Evolutionary conservation across 1,284 basidiomycete genomes (phyloP).

Genomic region (Ustilago esculenta): DNA sequence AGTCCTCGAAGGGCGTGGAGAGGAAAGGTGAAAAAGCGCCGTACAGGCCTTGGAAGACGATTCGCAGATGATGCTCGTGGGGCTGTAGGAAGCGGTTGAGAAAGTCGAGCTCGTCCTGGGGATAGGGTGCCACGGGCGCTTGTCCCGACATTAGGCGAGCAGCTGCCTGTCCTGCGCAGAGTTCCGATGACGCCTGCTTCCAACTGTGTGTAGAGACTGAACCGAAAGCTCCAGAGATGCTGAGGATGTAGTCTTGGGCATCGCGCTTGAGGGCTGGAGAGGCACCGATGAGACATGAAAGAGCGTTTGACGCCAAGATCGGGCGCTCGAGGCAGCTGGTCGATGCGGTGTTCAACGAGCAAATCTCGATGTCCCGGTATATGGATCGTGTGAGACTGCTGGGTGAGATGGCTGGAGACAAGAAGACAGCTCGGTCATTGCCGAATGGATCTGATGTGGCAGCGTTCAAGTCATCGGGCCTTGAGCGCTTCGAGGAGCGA

Average conservation of each 20-base stretch:
- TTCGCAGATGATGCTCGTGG: conserved; percentile 17
- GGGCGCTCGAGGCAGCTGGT: conserved; percentile 22
- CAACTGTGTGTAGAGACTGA: conserved; percentile 5
- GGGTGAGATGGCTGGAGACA: conserved; percentile 35
- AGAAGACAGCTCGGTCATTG: conserved; percentile 41
- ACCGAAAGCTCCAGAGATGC: conserved; percentile 16
- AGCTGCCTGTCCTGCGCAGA: conserved; percentile 33
- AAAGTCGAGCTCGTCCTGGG: conserved; percentile 20
- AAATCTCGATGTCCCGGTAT: conserved; percentile 37
- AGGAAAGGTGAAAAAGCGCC: conserved; percentile 37
- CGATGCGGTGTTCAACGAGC: conserved; percentile 16
- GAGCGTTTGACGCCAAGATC: conserved; percentile 21
- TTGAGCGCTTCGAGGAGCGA: conserved; percentile 22
- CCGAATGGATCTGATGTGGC: conserved; percentile 14
- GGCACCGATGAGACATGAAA: conserved; percentile 37
- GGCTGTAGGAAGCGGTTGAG: conserved; percentile 17
- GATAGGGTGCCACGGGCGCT: not conserved
- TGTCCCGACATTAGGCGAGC: conserved; percentile 30
- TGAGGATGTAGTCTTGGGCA: conserved; percentile 29
- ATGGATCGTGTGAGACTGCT: conserved; percentile 24
- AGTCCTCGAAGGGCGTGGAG: conserved; percentile 28
- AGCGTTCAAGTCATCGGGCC: conserved; percentile 10
- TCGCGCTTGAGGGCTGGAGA: conserved; percentile 19
- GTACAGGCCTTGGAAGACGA: conserved; percentile 39
- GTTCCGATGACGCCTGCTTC: conserved; percentile 19